Evolutionary conservation across 1,284 basidiomycete species (phyloP).

Genomic region (Austroboletus novae-zelandiae): DNA sequence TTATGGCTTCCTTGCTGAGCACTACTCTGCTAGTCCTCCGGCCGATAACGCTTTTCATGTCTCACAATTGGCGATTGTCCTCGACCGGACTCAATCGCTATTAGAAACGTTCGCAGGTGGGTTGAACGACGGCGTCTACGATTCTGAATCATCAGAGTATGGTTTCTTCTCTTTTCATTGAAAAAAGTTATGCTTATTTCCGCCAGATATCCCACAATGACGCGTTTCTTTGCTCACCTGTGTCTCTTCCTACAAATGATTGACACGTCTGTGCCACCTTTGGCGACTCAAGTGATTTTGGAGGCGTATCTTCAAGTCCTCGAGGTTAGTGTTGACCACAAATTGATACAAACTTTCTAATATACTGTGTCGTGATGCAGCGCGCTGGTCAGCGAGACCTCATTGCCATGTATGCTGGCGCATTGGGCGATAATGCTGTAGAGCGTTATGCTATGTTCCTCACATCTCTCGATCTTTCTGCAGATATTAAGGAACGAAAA

Average conservation of each 20-base stretch:
- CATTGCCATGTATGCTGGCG: constrained; percentile 92
- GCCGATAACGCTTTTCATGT: constrained; percentile 84
- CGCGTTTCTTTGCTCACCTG: constrained; percentile 95
- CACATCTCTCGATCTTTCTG: constrained; percentile 73
- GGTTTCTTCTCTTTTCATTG: constrained; percentile 26
- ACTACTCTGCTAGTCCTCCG: constrained; percentile 43
- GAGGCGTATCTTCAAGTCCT: constrained; percentile 89
- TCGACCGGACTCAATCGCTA: constrained; percentile 67
- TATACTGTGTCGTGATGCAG: constrained; percentile 33
- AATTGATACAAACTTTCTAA: not conserved
- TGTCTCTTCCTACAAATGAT: constrained; percentile 88
- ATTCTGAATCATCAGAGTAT: constrained; percentile 59
- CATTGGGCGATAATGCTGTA: constrained; percentile 88
- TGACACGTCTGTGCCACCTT: constrained; percentile 67
- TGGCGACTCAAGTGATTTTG: constrained; percentile 79
- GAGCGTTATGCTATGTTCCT: constrained; percentile 93
- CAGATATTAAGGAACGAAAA: constrained; percentile 67
- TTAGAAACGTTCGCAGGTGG: constrained; percentile 72
- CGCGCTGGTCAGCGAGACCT: constrained; percentile 79
- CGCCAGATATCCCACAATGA: constrained; percentile 61
- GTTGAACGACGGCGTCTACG: constrained; percentile 50
- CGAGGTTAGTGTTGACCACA: constrained; percentile 49
- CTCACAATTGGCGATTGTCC: constrained; percentile 83
- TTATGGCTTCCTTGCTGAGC: constrained; percentile 2
- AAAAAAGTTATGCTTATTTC: constrained; percentile 3